Conservation (phyloP, 352 stramenopile genomes). For the Pythium scleroteichum region DNA sequence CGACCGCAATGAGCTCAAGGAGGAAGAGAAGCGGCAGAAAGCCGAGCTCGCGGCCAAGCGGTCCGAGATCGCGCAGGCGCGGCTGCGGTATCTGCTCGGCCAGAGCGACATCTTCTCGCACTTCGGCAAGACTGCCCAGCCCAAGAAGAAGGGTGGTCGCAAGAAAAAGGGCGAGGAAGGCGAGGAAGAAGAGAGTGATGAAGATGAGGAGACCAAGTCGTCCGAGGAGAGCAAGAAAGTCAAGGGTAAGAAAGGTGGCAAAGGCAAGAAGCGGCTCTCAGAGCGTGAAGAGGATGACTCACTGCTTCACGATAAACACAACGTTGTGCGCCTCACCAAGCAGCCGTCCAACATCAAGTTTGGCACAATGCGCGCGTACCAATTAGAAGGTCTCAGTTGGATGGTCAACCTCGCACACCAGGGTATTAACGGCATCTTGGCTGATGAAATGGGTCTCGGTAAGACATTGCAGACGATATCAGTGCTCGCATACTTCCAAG, state of each 20-base stretch:
- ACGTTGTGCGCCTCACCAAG: slow-evolving; percentile 91
- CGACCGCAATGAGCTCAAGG: slow-evolving; percentile 72
- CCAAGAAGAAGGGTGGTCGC: slow-evolving; percentile 33
- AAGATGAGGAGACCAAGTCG: slow-evolving; percentile 76
- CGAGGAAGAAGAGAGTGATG: slow-evolving; percentile 63
- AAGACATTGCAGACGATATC: slow-evolving; percentile 97
- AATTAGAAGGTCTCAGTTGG: slow-evolving; percentile 98
- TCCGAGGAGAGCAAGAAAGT: slow-evolving; percentile 34
- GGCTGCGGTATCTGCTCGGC: slow-evolving; percentile 94
- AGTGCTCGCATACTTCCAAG: slow-evolving; percentile 79
- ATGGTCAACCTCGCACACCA: slow-evolving; percentile 99
- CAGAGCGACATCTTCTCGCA: slow-evolving; percentile 98
- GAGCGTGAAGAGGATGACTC: slow-evolving; percentile 82
- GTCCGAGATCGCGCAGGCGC: slow-evolving; percentile 74
- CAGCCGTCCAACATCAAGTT: slow-evolving; percentile 92
- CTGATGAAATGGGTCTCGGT: slow-evolving; percentile 97
- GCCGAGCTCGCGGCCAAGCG: slow-evolving; percentile 77
- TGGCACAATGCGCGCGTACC: slow-evolving; percentile 97
- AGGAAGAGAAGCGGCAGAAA: slow-evolving; percentile 78
- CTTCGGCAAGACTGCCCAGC: slow-evolving; percentile 86
- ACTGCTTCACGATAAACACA: slow-evolving; percentile 73
- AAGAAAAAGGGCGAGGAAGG: slow-evolving; percentile 56
- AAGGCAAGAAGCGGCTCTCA: slow-evolving; percentile 89
- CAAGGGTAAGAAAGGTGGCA: slow-evolving; percentile 28
- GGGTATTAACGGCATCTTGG: slow-evolving; percentile 98